A percentile compares a stretch with the other conserved stretches of the same genome.
Conservation (phyloP, 192 early-diverging fungal species). For the Backusella psychrophila region DNA sequence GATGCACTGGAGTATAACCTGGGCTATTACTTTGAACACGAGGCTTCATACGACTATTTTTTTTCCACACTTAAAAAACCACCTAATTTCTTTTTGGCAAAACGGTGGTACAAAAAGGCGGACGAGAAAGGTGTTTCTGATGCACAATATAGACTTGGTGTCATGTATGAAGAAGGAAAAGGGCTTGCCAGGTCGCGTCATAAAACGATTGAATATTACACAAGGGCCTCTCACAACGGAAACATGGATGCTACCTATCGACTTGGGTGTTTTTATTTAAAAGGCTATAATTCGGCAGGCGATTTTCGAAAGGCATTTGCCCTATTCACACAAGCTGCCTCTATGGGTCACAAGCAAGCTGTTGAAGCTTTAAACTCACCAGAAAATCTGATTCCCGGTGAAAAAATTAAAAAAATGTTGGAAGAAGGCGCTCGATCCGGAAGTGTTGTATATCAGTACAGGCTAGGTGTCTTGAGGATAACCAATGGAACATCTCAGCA, state of each 20-base stretch:
- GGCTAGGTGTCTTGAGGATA: neutral
- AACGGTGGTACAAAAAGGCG: constrained; percentile 17
- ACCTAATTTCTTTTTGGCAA: neutral
- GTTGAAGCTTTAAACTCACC: neutral
- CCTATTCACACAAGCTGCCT: neutral
- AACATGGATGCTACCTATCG: constrained; percentile 18
- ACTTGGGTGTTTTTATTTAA: neutral
- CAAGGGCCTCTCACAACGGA: constrained; percentile 15
- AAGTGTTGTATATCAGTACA: neutral
- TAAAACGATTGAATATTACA: constrained; percentile 26
- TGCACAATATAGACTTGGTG: constrained; percentile 34
- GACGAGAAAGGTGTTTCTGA: constrained; percentile 12
- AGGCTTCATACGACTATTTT: neutral
- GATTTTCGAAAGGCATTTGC: neutral
- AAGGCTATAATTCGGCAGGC: neutral
- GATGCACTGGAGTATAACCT: neutral
- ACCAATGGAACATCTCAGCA: neutral
- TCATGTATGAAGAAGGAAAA: constrained; percentile 19
- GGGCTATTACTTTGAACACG: neutral
- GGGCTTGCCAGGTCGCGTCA: constrained; percentile 21
- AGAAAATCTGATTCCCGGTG: neutral
- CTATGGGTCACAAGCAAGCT: neutral
- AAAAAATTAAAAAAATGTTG: neutral
- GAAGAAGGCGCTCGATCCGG: neutral
- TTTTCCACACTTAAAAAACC: neutral